Conservation (phyloP, 495 filamentous ascomycete species). For the Penicillium crystallinum region DNA sequence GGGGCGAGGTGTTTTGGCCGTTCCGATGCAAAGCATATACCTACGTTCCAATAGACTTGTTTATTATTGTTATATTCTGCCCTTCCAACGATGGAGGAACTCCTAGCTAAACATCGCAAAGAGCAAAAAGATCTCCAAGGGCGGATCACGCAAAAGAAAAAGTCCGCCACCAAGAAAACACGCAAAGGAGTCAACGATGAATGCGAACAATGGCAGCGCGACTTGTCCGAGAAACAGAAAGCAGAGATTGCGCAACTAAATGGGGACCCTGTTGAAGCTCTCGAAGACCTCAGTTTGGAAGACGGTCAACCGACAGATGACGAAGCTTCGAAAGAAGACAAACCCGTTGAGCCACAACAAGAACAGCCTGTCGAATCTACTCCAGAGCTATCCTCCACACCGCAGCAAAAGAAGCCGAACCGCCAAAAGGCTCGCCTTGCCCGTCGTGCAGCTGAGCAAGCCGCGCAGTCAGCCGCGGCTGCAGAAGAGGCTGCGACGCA, state of each 20-base stretch:
- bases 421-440: conserved; percentile 88
- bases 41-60: neutral
- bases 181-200: conserved; percentile 83
- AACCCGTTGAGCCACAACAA: conserved; percentile 2
- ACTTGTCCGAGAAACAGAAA: conserved; percentile 62
- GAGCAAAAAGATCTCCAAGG: conserved; percentile 82
- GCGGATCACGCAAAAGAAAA: conserved; percentile 89
- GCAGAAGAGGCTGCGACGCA: conserved; percentile 67
- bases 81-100: conserved; percentile 55
- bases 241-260: conserved; percentile 58
- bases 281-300: conserved; percentile 31
- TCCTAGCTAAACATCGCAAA: conserved; percentile 76
- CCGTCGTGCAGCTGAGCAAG: conserved; percentile 77
- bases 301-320: conserved; percentile 16
- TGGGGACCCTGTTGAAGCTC: conserved; percentile 29
- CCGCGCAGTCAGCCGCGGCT: conserved; percentile 60
- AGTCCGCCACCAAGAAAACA: conserved; percentile 92
- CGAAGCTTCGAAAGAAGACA: conserved; percentile 12
- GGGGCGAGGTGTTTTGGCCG: conserved; percentile 2
- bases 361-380: conserved; percentile 4
- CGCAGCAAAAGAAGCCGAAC: conserved; percentile 67
- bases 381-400: conserved; percentile 7
- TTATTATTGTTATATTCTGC: neutral
- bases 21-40: neutral
- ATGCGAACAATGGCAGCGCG: conserved; percentile 66